Evolutionary conservation across 2,329 filamentous ascomycete species (phyloP), one percentile per base, ranked within the genome.

Genomic region (Coniochaeta prunicola): DNA sequence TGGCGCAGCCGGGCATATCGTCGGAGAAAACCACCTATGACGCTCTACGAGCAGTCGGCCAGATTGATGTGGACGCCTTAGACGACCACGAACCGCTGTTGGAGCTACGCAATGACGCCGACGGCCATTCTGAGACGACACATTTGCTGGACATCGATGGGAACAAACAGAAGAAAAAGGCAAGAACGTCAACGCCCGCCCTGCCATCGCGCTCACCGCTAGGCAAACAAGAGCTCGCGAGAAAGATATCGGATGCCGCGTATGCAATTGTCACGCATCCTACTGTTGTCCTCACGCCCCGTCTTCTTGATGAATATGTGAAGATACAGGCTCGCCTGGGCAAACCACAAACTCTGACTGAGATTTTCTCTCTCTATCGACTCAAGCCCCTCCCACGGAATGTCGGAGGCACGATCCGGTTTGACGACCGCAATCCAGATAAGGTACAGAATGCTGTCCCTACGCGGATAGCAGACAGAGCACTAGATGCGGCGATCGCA

Each of bases 291-390:
- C 89, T 97, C 68, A 89, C 90, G 4, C 84, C 88, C 9, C 77
- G 81, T 31, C 77, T 93, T 34, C 83, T 97, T 40, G 78, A 82
- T 59, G 73, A 83, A 64, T 97, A 97, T 72, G 86, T 96, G 62
- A 79, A 83, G 38, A 84, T 91, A 50, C 91, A 96, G 71, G 80
- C 86, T 30, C 80, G 86, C 12, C 82, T 97, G 48, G 83, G 85
- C 61, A 85, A 82, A 59, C 87, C 91, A 2, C 84, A 90, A 63
- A 86, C 89, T 50, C 83, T 97, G 62, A 91, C 93, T 7, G 83
- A 87, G 60, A 84, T 92, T 45, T 88, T 99, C 68, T 77, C 86
- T 59, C 80, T 97, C 57, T 97, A 93, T 71, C 90, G 91, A 55
- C 84, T 84, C 65, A 99, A 97, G 73, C 88, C 90, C 10, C 77